Conservation (phyloP, 371 early-diverging fungal genomes). For the Mortierella sp. region DNA sequence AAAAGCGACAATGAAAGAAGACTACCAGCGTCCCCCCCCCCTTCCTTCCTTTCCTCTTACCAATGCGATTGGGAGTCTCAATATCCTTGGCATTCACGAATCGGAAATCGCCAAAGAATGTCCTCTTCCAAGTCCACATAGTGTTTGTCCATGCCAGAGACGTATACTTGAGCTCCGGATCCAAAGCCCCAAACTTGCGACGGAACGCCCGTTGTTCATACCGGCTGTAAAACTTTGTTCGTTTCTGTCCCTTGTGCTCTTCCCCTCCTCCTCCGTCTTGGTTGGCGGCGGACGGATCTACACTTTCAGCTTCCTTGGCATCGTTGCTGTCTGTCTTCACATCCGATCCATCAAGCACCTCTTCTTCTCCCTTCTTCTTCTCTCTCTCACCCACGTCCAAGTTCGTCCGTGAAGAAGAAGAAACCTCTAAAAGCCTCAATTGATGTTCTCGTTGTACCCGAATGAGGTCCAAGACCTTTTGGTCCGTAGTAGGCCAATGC, state of each 20-base stretch:
- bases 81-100: slow-evolving; percentile 40
- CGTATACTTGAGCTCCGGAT: slow-evolving; percentile 37
- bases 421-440: slow-evolving; percentile 10
- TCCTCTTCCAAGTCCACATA: slow-evolving; percentile 51
- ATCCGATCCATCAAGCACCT: background rate
- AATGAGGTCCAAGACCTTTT: slow-evolving; percentile 30
- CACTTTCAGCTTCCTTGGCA: background rate
- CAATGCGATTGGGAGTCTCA: slow-evolving; percentile 44
- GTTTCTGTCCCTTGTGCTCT: slow-evolving; percentile 28
- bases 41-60: too few species aligned
- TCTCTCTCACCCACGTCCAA: background rate
- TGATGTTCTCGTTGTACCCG: slow-evolving; percentile 35
- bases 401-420: background rate
- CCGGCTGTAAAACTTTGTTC: slow-evolving; percentile 43
- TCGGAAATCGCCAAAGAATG: slow-evolving; percentile 45
- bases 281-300: too few species aligned
- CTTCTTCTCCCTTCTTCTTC: background rate
- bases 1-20: too few species aligned
- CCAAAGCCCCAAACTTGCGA: slow-evolving; percentile 35
- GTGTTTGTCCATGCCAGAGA: slow-evolving; percentile 52
- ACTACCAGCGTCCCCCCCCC: too few species aligned
- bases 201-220: slow-evolving; percentile 47
- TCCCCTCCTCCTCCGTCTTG: background rate
- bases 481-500: slow-evolving; percentile 47
- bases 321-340: background rate